Conservation (phyloP, 129 eudicot genomes). For the Scalesia atractyloides region DNA sequence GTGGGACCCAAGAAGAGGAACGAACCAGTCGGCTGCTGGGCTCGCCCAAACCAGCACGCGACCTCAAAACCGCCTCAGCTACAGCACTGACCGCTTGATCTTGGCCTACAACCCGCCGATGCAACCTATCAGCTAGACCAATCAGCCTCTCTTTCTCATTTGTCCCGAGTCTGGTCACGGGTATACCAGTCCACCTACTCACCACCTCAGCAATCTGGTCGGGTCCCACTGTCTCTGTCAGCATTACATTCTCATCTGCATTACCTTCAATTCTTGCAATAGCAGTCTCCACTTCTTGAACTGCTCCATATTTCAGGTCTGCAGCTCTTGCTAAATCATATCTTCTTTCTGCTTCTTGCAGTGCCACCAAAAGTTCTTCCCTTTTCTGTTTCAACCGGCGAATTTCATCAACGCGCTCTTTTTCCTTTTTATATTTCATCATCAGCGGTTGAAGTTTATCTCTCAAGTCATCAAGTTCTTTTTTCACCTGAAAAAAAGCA, state of each 20-base stretch:
- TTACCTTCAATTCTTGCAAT: conserved; percentile 64
- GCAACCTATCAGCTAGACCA: conserved; percentile 78
- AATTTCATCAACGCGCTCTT: conserved; percentile 80
- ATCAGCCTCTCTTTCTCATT: conserved; percentile 81
- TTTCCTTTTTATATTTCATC: conserved; percentile 88
- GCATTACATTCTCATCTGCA: conserved; percentile 57
- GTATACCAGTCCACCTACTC: conserved; percentile 98
- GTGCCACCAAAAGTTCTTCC: conserved; percentile 67
- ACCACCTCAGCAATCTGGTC: conserved; percentile 97
- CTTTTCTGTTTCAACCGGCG: conserved; percentile 73
- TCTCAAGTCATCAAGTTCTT: conserved; percentile 74
- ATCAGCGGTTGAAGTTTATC: conserved; percentile 81
- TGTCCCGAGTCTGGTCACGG: conserved; percentile 86
- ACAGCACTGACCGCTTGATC: conserved; percentile 88
- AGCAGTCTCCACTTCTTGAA: conserved; percentile 85
- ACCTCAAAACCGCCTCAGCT: conserved; percentile 91
- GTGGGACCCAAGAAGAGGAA: conserved; percentile 97
- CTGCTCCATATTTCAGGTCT: conserved; percentile 83
- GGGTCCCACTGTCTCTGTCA: conserved; percentile 87
- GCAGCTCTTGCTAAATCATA: conserved; percentile 86
- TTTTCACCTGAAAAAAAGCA: conserved; percentile 41
- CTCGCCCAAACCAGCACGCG: conserved; percentile 95
- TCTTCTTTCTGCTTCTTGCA: conserved; percentile 91
- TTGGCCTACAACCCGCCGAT: conserved; percentile 85
- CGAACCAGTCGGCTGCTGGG: conserved; percentile 95